Base-by-base conservation (phyloP, 2,329 filamentous ascomycete genomes). In the Ilyonectria sp. region DNA sequence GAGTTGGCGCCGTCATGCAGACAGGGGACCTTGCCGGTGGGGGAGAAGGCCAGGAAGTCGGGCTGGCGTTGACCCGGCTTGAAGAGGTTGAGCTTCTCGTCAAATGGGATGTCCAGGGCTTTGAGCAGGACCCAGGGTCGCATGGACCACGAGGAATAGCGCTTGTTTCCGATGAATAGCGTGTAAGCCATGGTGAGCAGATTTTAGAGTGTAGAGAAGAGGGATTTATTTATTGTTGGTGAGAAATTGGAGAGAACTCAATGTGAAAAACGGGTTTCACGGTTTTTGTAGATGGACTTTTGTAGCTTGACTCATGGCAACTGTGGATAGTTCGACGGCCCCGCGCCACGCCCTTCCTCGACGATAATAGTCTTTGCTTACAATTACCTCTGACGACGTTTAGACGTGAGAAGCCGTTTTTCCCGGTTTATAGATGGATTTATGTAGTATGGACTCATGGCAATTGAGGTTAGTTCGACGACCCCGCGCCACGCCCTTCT, bases 141-240 rank as follows among this genome's bases (percentile, higher is more conserved):
- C 78, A 85, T 81, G 55, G 83, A 84, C 83, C 83, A 85, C 21
- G 82, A 83, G 2, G 82, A 83, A 75, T 84, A 84, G 68, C 83
- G 82, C 60, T 84, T 84, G 72, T 83, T 83, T 31, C 78, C 81
- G 69, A 85, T 82, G 73, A 79, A 81, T 61, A 85, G 81, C 15
- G 78, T 75, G 70, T 80, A 81, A 47, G 75, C 67, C 81, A 83
- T 84, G 21, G 9, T 60, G 60, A 26, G n/a, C 29, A 37, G 40
- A 7, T 54, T 54, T 37, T 31, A 11, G 26, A 26, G 17, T 17
- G 21, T 6, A 31, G 19, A 50, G 19, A 50, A 26, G 47, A 50
- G 47, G 47, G 47, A 26, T 23, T 26, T 35, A 3, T 53, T 53
- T 35, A 3, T 53, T 53, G 26, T 10, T 19, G 17, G 26, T 19